Percentiles rank a stretch among this genome's conserved stretches.
phyloP scores from a whole-genome alignment of 148 eudicot species.

The Chenopodium formosanum region DNA sequence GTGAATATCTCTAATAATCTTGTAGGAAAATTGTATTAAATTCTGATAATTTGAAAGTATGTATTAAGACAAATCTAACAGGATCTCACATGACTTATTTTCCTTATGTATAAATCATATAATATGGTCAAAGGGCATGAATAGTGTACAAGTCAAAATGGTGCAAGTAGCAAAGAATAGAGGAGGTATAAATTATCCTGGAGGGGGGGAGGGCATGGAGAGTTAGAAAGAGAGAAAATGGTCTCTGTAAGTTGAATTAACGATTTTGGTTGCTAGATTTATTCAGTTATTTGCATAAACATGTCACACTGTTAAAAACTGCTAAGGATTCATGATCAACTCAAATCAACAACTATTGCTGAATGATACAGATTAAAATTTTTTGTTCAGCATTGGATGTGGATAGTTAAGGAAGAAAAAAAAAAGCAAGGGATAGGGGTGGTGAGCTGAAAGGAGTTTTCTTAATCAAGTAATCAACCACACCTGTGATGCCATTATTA shows the following conservation, averaged over 20 bases:
- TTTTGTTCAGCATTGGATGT: neutral
- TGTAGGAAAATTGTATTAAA: no score
- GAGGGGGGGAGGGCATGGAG: neutral
- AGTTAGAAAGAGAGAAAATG: neutral
- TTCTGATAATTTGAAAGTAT: no score
- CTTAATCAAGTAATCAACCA: neutral
- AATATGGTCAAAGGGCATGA: no score
- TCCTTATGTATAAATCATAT: no score
- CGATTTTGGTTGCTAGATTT: neutral
- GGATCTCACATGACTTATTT: no score
- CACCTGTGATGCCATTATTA: neutral
- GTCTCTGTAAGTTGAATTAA: neutral
- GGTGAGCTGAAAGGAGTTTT: neutral
- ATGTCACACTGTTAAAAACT: no score
- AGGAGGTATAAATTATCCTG: no score
- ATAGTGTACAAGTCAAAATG: no score
- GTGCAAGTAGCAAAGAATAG: no score
- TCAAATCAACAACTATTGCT: neutral
- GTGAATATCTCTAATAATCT: no score
- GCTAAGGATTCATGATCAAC: no score
- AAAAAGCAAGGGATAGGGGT: neutral
- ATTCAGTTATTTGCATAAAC: neutral
- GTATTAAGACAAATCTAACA: no score
- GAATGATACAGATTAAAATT: neutral
- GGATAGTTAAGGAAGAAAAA: neutral